These are phyloP conservation scores for Rachicladosporium sp. DNA, from an alignment of 2,329 filamentous ascomycete genomes.

Conservation along the genomic window DNA sequence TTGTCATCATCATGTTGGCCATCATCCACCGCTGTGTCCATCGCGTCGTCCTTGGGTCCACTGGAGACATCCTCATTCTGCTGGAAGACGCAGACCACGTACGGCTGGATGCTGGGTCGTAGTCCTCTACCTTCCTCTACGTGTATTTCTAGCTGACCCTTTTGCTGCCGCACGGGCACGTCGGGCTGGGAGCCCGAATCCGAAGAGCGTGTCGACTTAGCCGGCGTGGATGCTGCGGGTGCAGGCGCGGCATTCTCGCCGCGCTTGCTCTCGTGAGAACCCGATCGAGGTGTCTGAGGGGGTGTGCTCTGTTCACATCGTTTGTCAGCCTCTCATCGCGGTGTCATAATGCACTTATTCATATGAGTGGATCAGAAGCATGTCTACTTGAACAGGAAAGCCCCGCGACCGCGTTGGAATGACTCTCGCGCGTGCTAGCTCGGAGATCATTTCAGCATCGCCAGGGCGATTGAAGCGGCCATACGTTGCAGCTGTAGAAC, in stretches of 20 bases:
- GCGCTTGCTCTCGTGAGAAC: slow-evolving; percentile 51
- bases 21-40: slow-evolving; percentile 22
- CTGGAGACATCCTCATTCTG: slow-evolving; percentile 92
- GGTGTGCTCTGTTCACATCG: slow-evolving; percentile 69
- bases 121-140: slow-evolving; percentile 77
- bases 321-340: slow-evolving; percentile 74
- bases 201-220: too few relatives aligned
- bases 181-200: slow-evolving; percentile 19
- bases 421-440: too few relatives aligned
- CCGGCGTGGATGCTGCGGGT: slow-evolving; percentile 17
- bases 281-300: slow-evolving; percentile 76
- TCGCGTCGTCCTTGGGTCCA: slow-evolving; percentile 55
- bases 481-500: too few relatives aligned
- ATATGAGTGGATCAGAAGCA: not conserved
- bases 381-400: not conserved
- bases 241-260: slow-evolving; percentile 26
- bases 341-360: slow-evolving; percentile 5
- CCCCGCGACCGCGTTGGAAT: too few relatives aligned
- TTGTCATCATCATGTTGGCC: slow-evolving; percentile 41
- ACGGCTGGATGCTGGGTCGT: slow-evolving; percentile 73
- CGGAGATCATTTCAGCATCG: too few relatives aligned
- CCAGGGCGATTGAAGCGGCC: too few relatives aligned
- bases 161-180: slow-evolving; percentile 57
- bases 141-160: slow-evolving; percentile 80
- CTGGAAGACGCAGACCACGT: slow-evolving; percentile 93